These are phyloP conservation scores for Daldinia childiae DNA, from an alignment of 495 filamentous ascomycete species.

Conservation along the genomic window DNA sequence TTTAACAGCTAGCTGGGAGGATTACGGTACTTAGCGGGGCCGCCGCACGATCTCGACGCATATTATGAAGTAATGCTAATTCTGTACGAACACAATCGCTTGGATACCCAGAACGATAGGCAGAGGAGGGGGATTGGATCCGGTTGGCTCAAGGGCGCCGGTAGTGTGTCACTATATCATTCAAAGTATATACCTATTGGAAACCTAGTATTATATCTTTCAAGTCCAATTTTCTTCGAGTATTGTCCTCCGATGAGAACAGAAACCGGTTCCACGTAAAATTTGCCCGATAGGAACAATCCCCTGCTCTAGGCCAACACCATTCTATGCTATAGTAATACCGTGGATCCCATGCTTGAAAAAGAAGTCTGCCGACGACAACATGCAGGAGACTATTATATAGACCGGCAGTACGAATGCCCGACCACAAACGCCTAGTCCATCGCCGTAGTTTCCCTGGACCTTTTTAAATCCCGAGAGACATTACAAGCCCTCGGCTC, in stretches of 20 bases:
- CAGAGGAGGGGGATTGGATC: conserved; percentile 1
- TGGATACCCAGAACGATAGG: conserved; percentile 20
- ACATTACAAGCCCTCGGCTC: conserved; percentile 6
- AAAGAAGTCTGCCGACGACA: conserved; percentile 11
- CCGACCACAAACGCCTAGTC: conserved; percentile 31
- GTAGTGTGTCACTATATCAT: background rate
- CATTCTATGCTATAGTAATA: conserved; percentile 18
- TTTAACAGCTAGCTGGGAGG: background rate
- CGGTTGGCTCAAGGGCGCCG: background rate
- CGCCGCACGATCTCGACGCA: conserved; percentile 30
- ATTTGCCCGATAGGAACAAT: conserved; percentile 2
- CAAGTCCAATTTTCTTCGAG: background rate
- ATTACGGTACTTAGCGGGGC: background rate
- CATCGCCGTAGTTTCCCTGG: conserved; percentile 12
- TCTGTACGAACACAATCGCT: conserved; percentile 39
- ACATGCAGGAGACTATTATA: conserved; percentile 7
- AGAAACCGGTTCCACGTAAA: conserved; percentile 6
- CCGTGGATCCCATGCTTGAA: conserved; percentile 19
- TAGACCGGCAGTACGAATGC: conserved; percentile 16
- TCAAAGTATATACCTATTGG: conserved; percentile 4
- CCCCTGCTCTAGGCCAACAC: conserved; percentile 9
- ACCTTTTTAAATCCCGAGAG: conserved; percentile 13
- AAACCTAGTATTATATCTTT: conserved; percentile 9
- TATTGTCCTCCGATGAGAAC: conserved; percentile 12
- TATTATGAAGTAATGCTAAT: conserved; percentile 49